phyloP scores from a whole-genome alignment of 805 yeast genomes.

The Saccharomyces eubayanus region DNA sequence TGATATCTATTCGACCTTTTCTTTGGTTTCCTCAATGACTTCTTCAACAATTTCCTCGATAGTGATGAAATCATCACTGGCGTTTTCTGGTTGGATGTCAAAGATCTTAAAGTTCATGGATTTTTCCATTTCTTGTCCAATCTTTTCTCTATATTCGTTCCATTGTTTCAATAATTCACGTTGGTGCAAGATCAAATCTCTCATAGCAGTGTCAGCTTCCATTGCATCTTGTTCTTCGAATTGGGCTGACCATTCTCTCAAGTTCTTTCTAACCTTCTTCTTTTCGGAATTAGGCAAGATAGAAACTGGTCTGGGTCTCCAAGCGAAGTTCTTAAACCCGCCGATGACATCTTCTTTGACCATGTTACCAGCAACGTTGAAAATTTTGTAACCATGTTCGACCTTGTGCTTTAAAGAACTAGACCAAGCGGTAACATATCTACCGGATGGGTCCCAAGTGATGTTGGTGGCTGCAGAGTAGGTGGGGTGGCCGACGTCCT shows the following conservation, averaged over 20 bases:
- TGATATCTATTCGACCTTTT: conserved; percentile 35
- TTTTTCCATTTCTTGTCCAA: conserved; percentile 37
- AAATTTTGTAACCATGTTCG: conserved; percentile 86
- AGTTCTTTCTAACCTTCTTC: conserved; percentile 83
- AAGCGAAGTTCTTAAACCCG: conserved; percentile 77
- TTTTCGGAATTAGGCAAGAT: conserved; percentile 67
- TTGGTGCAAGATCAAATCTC: conserved; percentile 80
- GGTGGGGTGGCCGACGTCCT: conserved; percentile 53
- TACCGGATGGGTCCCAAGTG: conserved; percentile 94
- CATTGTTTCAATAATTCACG: conserved; percentile 78
- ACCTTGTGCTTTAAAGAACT: conserved; percentile 74
- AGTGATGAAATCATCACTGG: conserved; percentile 45
- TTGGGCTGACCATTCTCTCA: conserved; percentile 82
- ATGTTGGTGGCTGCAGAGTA: conserved; percentile 74
- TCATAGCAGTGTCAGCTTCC: conserved; percentile 88
- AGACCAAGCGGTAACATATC: conserved; percentile 83
- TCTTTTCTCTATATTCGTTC: conserved; percentile 63
- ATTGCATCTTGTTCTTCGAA: conserved; percentile 92
- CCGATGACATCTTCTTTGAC: conserved; percentile 71
- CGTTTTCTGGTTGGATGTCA: conserved; percentile 40
- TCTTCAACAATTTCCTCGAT: conserved; percentile 77
- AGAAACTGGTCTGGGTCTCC: conserved; percentile 96
- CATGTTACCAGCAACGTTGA: conserved; percentile 71
- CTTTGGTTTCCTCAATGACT: conserved; percentile 63
- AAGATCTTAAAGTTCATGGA: conserved; percentile 16